Evolutionary conservation across 2,329 filamentous ascomycete genomes (phyloP), one percentile per base, ranked within the genome.

Genomic region (Hymenoscyphus albidus): DNA sequence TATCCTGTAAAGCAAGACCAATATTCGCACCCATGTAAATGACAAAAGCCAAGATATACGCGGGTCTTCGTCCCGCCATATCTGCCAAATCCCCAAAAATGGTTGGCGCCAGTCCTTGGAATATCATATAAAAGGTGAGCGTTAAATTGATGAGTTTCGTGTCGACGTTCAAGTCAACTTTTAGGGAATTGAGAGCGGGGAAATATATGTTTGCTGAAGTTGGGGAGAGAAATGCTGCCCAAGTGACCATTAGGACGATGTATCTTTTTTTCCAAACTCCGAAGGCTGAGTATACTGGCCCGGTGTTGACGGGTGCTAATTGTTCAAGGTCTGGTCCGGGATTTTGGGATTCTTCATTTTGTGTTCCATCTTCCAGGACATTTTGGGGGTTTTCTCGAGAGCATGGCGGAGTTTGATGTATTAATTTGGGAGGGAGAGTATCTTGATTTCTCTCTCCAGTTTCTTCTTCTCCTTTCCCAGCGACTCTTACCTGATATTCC

Each of bases 21-120:
- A 86, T 80, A 65, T 86, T 85, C 61, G 84, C 84, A 0, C 76
- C 80, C 16, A 86, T 76, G 68, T 84, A 86, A 32, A 87, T 77
- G 27, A 79, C 72, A 65, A 87, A 87, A 63, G 80, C 81, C n/a
- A 83, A 63, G 1, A 86, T 70, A 68, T 85, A 87, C 2, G 83
- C 82, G 0, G 84, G 84, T 3, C 85, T 77, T 42, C 85, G 79
- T 1, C 86, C 85, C 1, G 78, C 77, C 16, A 77, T 80, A 70
- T 88, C 86, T 0, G 85, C 82, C 40, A 88, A 74, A 3, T 81
- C 81, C 0, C 85, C 85, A 58, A 86, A 78, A 61, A 88, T 79
- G 66, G 82, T 83, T 38, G 86, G 86, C 0, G 82, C 80, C 13
- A 88, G 74, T 22, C 83, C 86, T 76, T 88, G 86, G 42, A 88